phyloP scores from a whole-genome alignment of 2,329 filamentous ascomycete species.

The Ambrosiella cleistominuta region DNA sequence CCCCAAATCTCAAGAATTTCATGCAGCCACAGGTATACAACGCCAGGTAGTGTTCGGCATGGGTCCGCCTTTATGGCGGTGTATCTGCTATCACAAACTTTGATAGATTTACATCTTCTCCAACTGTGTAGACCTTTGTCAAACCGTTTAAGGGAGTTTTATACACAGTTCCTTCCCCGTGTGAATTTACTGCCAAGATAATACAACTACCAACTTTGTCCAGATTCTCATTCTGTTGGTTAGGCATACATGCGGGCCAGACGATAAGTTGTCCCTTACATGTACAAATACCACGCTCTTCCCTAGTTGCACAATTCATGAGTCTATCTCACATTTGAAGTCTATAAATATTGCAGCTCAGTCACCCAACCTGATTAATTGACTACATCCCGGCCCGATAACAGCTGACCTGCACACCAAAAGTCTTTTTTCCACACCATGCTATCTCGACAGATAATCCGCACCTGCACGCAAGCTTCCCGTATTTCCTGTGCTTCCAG shows the following conservation, averaged over 20 bases:
- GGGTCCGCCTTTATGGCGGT: background rate
- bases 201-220: constrained; percentile 2
- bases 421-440: background rate
- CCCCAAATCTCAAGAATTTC: background rate
- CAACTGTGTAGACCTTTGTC: background rate
- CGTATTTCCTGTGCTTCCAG: constrained; percentile 18
- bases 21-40: background rate
- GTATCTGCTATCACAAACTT: background rate
- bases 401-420: no score
- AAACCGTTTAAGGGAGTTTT: background rate
- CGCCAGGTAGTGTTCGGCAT: background rate
- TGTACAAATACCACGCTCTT: background rate
- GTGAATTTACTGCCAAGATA: background rate
- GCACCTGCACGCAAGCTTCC: background rate
- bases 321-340: background rate
- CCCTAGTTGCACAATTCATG: background rate
- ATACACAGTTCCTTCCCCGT: background rate
- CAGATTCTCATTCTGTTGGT: background rate
- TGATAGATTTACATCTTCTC: background rate
- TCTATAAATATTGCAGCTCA: background rate
- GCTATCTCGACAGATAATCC: background rate
- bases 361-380: background rate
- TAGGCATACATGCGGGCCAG: background rate
- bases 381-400: no score
- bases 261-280: background rate